A percentile compares a stretch with the other conserved stretches of the same genome.
phyloP scores from a whole-genome alignment of 306 rosid species.

The Vigna nakashimae region DNA sequence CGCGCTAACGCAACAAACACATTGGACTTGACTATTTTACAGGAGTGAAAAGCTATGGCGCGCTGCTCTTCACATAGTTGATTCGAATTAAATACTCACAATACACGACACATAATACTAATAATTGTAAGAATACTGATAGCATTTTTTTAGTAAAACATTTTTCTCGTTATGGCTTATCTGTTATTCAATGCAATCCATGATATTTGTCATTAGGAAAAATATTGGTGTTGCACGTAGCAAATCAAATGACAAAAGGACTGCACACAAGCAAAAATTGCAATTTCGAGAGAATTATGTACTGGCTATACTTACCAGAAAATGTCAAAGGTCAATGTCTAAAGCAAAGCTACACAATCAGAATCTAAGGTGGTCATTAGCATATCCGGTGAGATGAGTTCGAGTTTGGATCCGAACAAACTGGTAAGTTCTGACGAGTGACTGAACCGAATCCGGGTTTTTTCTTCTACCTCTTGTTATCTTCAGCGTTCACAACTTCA shows the following conservation, averaged over 20 bases:
- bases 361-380: constrained; percentile 20
- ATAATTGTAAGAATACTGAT: neutral
- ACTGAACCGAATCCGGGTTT: neutral
- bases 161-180: neutral
- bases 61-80: neutral
- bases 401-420: constrained; percentile 23
- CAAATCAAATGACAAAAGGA: neutral
- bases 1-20: neutral
- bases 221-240: too few relatives aligned
- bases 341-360: neutral
- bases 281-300: neutral
- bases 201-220: too few relatives aligned
- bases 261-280: neutral
- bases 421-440: neutral
- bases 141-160: neutral
- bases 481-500: constrained; percentile 51
- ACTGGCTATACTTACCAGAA: neutral
- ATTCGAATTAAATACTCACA: neutral
- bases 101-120: neutral
- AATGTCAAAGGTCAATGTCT: neutral
- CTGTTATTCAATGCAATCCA: neutral
- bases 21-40: neutral
- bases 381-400: constrained; percentile 27
- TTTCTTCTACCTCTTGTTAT: constrained; percentile 18
- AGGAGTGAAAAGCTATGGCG: neutral